These are phyloP conservation scores for Pseudonitzschia multistriata DNA, from an alignment of 108 stramenopile genomes.

Conservation along the genomic window DNA sequence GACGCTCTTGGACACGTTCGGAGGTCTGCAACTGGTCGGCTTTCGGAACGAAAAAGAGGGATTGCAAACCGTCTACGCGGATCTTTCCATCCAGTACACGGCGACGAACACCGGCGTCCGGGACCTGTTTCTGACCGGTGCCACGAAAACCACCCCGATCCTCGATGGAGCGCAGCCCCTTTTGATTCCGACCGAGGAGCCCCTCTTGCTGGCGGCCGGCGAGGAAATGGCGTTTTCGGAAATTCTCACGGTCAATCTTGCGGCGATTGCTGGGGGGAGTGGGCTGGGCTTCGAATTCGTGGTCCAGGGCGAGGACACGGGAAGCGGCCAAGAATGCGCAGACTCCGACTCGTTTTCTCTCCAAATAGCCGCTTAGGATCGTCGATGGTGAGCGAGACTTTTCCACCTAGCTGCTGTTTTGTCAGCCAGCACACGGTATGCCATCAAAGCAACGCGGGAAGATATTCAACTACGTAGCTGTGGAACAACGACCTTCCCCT, in stretches of 20 bases:
- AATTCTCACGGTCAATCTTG: slow-evolving; percentile 4
- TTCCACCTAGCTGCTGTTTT: no score
- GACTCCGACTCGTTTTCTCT: background rate
- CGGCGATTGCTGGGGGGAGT: background rate
- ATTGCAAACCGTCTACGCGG: slow-evolving; percentile 18
- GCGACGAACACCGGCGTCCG: slow-evolving; percentile 17
- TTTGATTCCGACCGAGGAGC: background rate
- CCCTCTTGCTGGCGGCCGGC: background rate
- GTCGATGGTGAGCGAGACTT: no score
- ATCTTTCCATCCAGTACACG: slow-evolving; percentile 23
- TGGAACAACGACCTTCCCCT: no score
- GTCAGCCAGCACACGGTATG: no score
- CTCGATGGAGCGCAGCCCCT: slow-evolving; percentile 8
- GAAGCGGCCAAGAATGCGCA: background rate
- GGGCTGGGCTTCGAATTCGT: background rate
- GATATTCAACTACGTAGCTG: no score
- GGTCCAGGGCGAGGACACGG: background rate
- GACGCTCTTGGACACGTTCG: slow-evolving; percentile 27
- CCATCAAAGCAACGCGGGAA: no score
- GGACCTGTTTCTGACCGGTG: slow-evolving; percentile 17
- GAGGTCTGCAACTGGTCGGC: slow-evolving; percentile 34
- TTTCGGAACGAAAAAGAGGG: slow-evolving; percentile 23
- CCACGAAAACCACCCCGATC: slow-evolving; percentile 23
- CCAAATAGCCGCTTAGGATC: background rate
- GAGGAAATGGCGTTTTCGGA: background rate